Percentiles rank a stretch among this genome's conserved stretches.
Evolutionary conservation across 2,329 filamentous ascomycete genomes (phyloP).

Genomic region (Aureobasidium musti): DNA sequence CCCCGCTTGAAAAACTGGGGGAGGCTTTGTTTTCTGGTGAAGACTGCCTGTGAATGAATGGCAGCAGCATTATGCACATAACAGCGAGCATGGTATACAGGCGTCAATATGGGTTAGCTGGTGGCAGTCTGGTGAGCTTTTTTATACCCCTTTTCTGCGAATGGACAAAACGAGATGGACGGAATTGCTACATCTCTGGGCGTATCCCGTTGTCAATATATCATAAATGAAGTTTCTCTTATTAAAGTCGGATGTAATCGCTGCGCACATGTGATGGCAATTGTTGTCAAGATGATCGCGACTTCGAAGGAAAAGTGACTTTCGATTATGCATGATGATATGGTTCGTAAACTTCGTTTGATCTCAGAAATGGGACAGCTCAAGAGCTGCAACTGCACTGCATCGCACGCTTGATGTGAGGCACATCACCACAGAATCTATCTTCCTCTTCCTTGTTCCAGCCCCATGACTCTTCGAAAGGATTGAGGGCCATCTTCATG

Average conservation of each 20-base stretch:
- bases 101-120: slow-evolving; percentile 23
- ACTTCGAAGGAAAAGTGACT: not conserved
- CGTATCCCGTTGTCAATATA: slow-evolving; percentile 6
- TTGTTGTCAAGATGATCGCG: no score
- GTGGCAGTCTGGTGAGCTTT: slow-evolving; percentile 13
- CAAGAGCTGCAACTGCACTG: slow-evolving; percentile 92
- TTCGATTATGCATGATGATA: not conserved
- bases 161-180: slow-evolving; percentile 13
- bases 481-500: slow-evolving; percentile 80
- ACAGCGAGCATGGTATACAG: slow-evolving; percentile 19
- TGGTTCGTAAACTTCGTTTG: not conserved
- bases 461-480: slow-evolving; percentile 79
- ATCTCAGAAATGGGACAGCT: not conserved
- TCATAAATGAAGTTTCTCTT: not conserved
- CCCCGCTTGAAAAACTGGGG: slow-evolving; percentile 16
- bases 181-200: not conserved
- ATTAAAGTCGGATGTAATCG: not conserved
- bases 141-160: slow-evolving; percentile 22
- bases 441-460: slow-evolving; percentile 71
- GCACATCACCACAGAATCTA: slow-evolving; percentile 83
- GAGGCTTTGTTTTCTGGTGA: slow-evolving; percentile 15
- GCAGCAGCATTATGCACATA: slow-evolving; percentile 25
- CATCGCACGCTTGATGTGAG: slow-evolving; percentile 72
- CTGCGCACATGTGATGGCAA: no score
- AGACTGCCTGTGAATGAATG: slow-evolving; percentile 25